Base-by-base conservation (phyloP, 768 basidiomycete species). In the Amanita subjunquillea region DNA sequence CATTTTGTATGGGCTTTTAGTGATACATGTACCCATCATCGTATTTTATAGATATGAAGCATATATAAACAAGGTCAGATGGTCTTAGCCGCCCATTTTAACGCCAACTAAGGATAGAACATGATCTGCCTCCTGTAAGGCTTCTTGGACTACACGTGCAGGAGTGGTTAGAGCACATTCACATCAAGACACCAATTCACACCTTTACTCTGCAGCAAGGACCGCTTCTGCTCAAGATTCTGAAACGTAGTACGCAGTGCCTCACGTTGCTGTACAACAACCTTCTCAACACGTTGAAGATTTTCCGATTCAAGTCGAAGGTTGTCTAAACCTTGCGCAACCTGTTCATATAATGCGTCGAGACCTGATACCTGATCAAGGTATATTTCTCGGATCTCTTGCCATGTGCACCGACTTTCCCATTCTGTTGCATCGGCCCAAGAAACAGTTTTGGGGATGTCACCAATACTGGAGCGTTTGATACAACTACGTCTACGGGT, bases 391-490 rank as follows among this genome's bases (percentile, higher is more conserved):
- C 80, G 75, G 52, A 80, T 66, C 56, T 77, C 69, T 53, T 76
- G 79, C 72, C 83, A 83, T 59, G 84, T 80, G 30, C 30, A 8
- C 8, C 30, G 30, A 30, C 8, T 30, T 30, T 30, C 30, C 30
- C 7, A 30, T 30, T 30, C 30, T 8, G 30, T 30, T 7, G 8
- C 30, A 30, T 30, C 30, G 7, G 30, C 30, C 85, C 85, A 87
- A 36, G 84, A 83, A 6, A 87, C 85, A 4, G 78, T 76, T 67
- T 87, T 87, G 15, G 72, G 65, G 27, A 79, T 69, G 55, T 82
- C 79, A 39, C 75, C 78, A 55, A 76, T 66, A 58, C 74, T 76
- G 20, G 67, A 69, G 52, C 81, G 77, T 64, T 78, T 85, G 57
- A 87, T 74, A 58, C 80, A 84, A 58, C 85, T 87, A 54, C 82